Base-by-base conservation (phyloP, 1,284 basidiomycete species). In the Austropuccinia psidii region DNA sequence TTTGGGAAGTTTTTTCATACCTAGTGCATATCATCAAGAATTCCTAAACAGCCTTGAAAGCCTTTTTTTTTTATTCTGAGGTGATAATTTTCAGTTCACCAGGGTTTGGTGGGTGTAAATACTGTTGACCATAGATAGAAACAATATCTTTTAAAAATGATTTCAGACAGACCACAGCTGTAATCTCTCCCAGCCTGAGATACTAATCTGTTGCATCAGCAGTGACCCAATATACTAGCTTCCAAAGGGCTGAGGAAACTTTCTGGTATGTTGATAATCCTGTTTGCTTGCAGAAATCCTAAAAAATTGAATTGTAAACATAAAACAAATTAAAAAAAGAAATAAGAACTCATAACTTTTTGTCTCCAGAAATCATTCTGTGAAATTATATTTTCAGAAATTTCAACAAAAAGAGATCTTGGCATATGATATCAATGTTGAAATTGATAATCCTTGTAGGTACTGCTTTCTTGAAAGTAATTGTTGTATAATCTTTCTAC, bases 281-380 rank as follows among this genome's bases (percentile, higher is more conserved):
- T 21, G 41, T 43, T 24, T 61, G 58, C 27, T 41, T 41, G 41
- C 58, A 61, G 24, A 31, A 61, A 27, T 61, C 58, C 58, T 61
- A 57, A 61, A 29, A 13, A 62, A 35, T 58, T 11, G 21, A 58
- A n/a, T n/a, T n/a, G n/a, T n/a, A n/a, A n/a, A n/a, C n/a, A n/a
- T n/a, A n/a, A n/a, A n/a, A n/a, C n/a, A n/a, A n/a, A n/a, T n/a
- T n/a, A n/a, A n/a, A n/a, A n/a, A n/a, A n/a, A n/a, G n/a, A n/a
- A n/a, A n/a, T n/a, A n/a, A n/a, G n/a, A n/a, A n/a, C n/a, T n/a
- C n/a, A n/a, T n/a, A n/a, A n/a, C n/a, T n/a, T n/a, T n/a, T n/a
- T n/a, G n/a, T n/a, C n/a, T n/a, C n/a, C n/a, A n/a, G n/a, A n/a
- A n/a, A n/a, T n/a, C n/a, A n/a, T n/a, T n/a, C n/a, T n/a, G n/a